Base-by-base conservation (phyloP, 305 asterid genomes). In the Fraxinus greggii region DNA sequence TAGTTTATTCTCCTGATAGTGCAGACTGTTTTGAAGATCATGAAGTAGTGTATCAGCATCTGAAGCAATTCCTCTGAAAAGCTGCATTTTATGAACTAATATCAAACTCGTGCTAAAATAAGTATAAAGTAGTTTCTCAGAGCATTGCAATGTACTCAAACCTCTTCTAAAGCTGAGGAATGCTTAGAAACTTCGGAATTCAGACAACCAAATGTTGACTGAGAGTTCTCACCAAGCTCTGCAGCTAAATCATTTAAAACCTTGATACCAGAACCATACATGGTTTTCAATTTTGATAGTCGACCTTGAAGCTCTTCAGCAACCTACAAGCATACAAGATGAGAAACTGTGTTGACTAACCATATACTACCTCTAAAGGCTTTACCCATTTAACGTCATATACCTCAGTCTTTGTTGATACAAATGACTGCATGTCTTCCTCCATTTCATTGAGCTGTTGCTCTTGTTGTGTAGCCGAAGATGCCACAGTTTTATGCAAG, bases 391-490 rank as follows among this genome's bases (percentile, higher is more conserved):
- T 65, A 75, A 83, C 24, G n/a, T 10, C 42, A 80, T 75, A 24
- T 85, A 91, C 94, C 94, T 59, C 83, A n/a, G 84, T 75, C 78
- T 89, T 91, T 77, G 89, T 79, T 67, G 88, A 61, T 82, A 88
- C 78, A 77, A 88, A 88, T 13, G 86, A 80, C 76, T 74, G 85
- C 0, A 85, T 85, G 26, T 87, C 83, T 15, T 89, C 91, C 84
- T 89, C 87, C 78, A 91, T 78, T 24, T 28, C 82, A 73, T 88
- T 86, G 85, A 87, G 83, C 83, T 87, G 88, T 77, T 87, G 86
- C 83, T 89, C 92, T 83, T 91, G 90, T 77, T 78, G 80, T 24
- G 79, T 83, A 75, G 72, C 84, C 38, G 92, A 87, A 83, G 76
- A 76, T 40, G 89, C 89, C 12, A 90, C 81, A 4, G 83, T 85